Base-by-base conservation (phyloP, 2,329 filamentous ascomycete genomes). In the Fusarium anguioides region DNA sequence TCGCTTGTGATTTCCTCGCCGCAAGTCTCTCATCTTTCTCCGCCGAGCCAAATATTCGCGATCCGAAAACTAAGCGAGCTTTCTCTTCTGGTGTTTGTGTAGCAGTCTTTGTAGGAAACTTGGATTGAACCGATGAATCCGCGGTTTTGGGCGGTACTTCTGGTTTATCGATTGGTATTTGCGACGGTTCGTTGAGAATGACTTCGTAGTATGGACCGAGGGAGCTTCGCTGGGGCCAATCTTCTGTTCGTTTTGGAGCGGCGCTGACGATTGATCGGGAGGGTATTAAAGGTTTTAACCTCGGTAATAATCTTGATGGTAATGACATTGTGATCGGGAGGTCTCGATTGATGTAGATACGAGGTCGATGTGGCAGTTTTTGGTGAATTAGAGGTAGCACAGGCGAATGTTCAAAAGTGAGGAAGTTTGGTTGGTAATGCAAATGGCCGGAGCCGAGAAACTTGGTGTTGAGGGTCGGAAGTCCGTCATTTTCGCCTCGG, bases 11-110 rank as follows among this genome's bases (percentile, higher is more conserved):
- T 14, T 87, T 81, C 33, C 88, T 84, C 41, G 87, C 83, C 5
- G 83, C 84, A 8, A 88, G 79, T 37, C 87, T 85, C 60, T 88
- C 86, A 64, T 85, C 85, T 37, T 91, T 84, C 73, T 93, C 89
- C 35, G 86, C 85, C 2, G 94, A 92, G 1, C 91, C 92, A 23
- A 90, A 88, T 15, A 96, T 85, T 10, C 89, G 87, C 9, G 92
- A 91, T 20, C 94, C 93, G 74, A 99, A 97, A 29, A 97, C 85
- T 72, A 96, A 87, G 41, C 88, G 82, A 21, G 87, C 82, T 36
- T 83, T 85, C 53, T 87, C 83, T 69, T 88, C 75, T 17, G 80
- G 82, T 47, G 83, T 83, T 18, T 82, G 77, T 7, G 48, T 45
- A 3, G 49, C 35, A 9, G 64, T 72, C 48, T 69, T 67, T 2